These are phyloP conservation scores for Colletotrichum agaves DNA, from an alignment of 2,329 filamentous ascomycete genomes.

Conservation along the genomic window DNA sequence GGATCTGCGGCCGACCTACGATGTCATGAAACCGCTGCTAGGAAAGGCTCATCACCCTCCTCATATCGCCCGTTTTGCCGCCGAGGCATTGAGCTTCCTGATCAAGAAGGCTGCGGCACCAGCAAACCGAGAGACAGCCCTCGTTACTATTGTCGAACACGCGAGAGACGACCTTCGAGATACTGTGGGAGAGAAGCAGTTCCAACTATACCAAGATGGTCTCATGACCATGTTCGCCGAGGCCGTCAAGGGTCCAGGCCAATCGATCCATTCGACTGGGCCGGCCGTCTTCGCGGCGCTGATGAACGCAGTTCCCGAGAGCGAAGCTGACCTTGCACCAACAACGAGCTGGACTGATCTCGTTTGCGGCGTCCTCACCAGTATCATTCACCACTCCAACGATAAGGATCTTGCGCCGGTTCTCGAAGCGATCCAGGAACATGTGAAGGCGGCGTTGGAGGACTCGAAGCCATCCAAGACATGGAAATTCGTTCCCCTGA, in stretches of 20 bases:
- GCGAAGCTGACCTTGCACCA: slow-evolving; percentile 60
- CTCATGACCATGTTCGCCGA: slow-evolving; percentile 94
- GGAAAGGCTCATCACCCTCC: slow-evolving; percentile 84
- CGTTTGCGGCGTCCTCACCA: slow-evolving; percentile 80
- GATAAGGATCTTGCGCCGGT: slow-evolving; percentile 78
- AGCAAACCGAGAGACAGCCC: slow-evolving; percentile 78
- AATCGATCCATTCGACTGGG: slow-evolving; percentile 69
- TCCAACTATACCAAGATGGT: slow-evolving; percentile 82
- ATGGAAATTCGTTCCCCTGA: slow-evolving; percentile 58
- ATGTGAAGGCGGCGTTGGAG: slow-evolving; percentile 51
- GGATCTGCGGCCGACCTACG: slow-evolving; percentile 85
- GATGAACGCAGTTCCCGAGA: slow-evolving; percentile 60
- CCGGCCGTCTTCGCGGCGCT: slow-evolving; percentile 63
- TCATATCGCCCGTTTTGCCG: slow-evolving; percentile 91
- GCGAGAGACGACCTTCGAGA: slow-evolving; percentile 74
- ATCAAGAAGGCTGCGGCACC: slow-evolving; percentile 86
- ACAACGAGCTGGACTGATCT: slow-evolving; percentile 70
- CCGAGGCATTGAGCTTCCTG: slow-evolving; percentile 94
- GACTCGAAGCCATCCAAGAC: slow-evolving; percentile 50
- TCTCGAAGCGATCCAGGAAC: slow-evolving; percentile 68
- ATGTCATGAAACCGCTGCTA: slow-evolving; percentile 84
- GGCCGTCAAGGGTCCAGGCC: slow-evolving; percentile 73
- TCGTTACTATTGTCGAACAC: slow-evolving; percentile 77
- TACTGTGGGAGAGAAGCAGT: slow-evolving; percentile 64
- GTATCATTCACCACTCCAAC: slow-evolving; percentile 84